These are phyloP conservation scores for Plectosphaerella plurivora DNA, from an alignment of 2,329 filamentous ascomycete species.

Conservation along the genomic window DNA sequence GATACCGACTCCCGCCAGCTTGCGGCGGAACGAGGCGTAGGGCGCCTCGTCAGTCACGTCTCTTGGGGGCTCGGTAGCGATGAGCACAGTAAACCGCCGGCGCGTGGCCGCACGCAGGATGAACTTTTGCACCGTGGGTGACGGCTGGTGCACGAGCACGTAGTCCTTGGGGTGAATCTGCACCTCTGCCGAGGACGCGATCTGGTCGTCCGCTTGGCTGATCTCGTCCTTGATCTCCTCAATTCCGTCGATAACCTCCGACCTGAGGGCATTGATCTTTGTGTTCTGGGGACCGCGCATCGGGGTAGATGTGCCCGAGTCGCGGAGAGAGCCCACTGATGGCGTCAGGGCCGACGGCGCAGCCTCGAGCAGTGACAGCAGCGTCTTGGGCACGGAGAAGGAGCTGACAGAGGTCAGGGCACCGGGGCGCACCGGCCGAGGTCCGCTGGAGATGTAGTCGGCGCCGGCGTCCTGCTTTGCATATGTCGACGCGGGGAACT, in stretches of 20 bases:
- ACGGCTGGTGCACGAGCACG: slow-evolving; percentile 84
- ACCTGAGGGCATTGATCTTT: slow-evolving; percentile 67
- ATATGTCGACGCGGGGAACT: slow-evolving; percentile 24
- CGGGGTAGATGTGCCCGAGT: slow-evolving; percentile 47
- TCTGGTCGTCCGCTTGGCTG: slow-evolving; percentile 87
- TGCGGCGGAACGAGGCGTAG: slow-evolving; percentile 64
- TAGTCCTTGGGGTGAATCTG: slow-evolving; percentile 93
- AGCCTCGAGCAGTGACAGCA: slow-evolving; percentile 84
- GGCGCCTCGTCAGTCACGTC: slow-evolving; percentile 26
- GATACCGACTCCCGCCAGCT: slow-evolving; percentile 72
- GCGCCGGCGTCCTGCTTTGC: slow-evolving; percentile 27
- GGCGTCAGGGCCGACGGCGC: slow-evolving; percentile 44
- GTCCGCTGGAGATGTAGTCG: slow-evolving; percentile 12
- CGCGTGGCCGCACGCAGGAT: slow-evolving; percentile 82
- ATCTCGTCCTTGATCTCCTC: slow-evolving; percentile 96
- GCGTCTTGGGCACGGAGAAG: slow-evolving; percentile 66
- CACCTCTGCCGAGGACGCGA: slow-evolving; percentile 80
- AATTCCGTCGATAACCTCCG: slow-evolving; percentile 90
- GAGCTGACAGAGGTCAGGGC: slow-evolving; percentile 59
- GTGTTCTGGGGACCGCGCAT: slow-evolving; percentile 32
- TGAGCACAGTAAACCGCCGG: slow-evolving; percentile 85
- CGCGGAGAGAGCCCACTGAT: slow-evolving; percentile 28
- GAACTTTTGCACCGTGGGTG: slow-evolving; percentile 83
- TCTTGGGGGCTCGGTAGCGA: slow-evolving; percentile 58
- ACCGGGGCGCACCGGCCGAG: slow-evolving; percentile 44